Evolutionary conservation across 495 filamentous ascomycete species (phyloP).

Genomic region (Aspergillus funiculosus): DNA sequence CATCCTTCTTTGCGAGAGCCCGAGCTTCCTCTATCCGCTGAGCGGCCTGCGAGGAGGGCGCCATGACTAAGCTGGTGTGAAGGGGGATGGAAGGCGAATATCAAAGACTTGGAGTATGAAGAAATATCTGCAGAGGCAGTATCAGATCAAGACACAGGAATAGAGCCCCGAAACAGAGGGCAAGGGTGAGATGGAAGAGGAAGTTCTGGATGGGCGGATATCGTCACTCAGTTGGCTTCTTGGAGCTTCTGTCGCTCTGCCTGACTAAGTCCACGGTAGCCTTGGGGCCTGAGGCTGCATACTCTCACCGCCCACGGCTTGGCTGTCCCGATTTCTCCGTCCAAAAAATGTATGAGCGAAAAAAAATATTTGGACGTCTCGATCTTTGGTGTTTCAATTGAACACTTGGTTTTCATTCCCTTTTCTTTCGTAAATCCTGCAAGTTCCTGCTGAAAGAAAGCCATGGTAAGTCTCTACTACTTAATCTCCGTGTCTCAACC

Average conservation of each 20-base stretch:
- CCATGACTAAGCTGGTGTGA: conserved; percentile 37
- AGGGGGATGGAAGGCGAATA: neutral
- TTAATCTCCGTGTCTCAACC: neutral
- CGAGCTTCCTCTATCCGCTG: conserved; percentile 77
- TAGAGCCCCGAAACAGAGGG: neutral
- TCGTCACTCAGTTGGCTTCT: conserved; percentile 16
- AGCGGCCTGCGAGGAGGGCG: conserved; percentile 43
- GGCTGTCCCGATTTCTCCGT: conserved; percentile 15
- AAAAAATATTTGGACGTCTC: conserved; percentile 1
- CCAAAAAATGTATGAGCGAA: conserved; percentile 16
- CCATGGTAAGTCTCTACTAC: conserved; percentile 18
- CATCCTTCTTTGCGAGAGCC: conserved; percentile 70
- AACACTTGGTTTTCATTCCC: neutral
- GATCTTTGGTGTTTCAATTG: neutral
- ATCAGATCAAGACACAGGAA: neutral
- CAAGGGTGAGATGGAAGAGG: conserved; percentile 12
- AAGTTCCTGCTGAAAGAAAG: conserved; percentile 4
- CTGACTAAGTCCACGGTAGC: conserved; percentile 1
- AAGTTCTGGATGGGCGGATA: conserved; percentile 9
- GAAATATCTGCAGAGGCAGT: neutral
- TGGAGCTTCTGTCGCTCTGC: conserved; percentile 16
- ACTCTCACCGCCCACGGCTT: conserved; percentile 19
- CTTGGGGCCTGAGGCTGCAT: neutral
- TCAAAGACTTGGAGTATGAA: neutral
- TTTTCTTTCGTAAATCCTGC: neutral